A percentile compares a stretch with the other conserved stretches of the same genome.
These are phyloP conservation scores for Niebla homalea DNA, from an alignment of 495 filamentous ascomycete genomes.

Conservation along the genomic window DNA sequence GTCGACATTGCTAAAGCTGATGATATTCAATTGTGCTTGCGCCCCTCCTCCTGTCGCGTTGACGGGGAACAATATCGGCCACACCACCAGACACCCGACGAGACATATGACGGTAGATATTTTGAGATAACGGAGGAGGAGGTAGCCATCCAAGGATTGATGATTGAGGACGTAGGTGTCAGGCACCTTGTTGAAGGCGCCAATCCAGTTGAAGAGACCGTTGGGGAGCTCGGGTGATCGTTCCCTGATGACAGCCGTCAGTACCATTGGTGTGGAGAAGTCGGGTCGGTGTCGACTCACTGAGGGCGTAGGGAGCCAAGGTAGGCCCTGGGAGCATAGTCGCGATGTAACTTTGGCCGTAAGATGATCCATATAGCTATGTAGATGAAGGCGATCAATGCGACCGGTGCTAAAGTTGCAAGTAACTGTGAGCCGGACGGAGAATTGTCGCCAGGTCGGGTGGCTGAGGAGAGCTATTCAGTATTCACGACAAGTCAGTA, in stretches of 20 bases:
- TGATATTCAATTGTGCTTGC: constrained; percentile 57
- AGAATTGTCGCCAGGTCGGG: background rate
- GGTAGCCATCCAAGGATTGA: constrained; percentile 78
- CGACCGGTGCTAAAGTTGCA: constrained; percentile 57
- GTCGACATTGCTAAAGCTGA: constrained; percentile 62
- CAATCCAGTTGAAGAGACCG: constrained; percentile 65
- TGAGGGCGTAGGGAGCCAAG: constrained; percentile 54
- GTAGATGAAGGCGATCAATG: constrained; percentile 51
- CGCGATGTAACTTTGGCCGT: constrained; percentile 54
- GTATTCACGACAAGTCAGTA: too few species aligned
- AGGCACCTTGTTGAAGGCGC: constrained; percentile 60
- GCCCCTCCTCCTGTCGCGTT: constrained; percentile 58
- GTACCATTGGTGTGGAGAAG: background rate
- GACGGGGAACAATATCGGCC: constrained; percentile 75
- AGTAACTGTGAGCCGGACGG: constrained; percentile 32
- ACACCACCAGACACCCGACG: constrained; percentile 68
- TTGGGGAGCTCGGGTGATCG: constrained; percentile 54
- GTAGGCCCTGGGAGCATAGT: constrained; percentile 83
- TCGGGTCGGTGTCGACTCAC: constrained; percentile 23
- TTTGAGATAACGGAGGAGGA: constrained; percentile 76
- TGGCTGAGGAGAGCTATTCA: background rate
- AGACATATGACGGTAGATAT: constrained; percentile 59
- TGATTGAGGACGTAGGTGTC: constrained; percentile 79
- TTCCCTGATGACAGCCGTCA: constrained; percentile 31
- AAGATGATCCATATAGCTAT: constrained; percentile 63